Percentiles rank a stretch among this genome's conserved stretches.
Conservation (phyloP, 495 filamentous ascomycete species). For the Stereocaulon alpinum region DNA sequence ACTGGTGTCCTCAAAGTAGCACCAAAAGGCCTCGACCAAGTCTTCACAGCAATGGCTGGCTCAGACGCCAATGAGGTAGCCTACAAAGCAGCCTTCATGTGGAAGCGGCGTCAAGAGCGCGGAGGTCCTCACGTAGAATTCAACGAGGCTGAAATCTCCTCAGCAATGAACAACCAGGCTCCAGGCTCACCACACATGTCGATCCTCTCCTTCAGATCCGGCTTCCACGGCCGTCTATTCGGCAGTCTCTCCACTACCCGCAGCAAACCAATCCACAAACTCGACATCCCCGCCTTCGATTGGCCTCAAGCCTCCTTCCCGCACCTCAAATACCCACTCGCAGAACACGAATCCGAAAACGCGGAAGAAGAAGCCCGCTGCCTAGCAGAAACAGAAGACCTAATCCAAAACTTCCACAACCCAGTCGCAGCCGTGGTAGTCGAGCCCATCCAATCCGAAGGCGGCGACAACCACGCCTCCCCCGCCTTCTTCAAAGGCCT, state of each 20-base stretch:
- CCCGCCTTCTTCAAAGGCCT: slow-evolving; percentile 86
- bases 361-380: slow-evolving; percentile 71
- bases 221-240: slow-evolving; percentile 94
- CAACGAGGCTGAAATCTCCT: slow-evolving; percentile 65
- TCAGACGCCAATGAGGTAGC: slow-evolving; percentile 99
- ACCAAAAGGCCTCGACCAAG: slow-evolving; percentile 84
- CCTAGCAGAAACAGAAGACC: slow-evolving; percentile 76
- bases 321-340: slow-evolving; percentile 78
- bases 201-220: slow-evolving; percentile 87
- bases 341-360: slow-evolving; percentile 74
- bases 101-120: slow-evolving; percentile 77
- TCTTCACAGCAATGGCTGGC: slow-evolving; percentile 93
- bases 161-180: slow-evolving; percentile 73
- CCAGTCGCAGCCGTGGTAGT: slow-evolving; percentile 86
- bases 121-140: slow-evolving; percentile 77
- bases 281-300: slow-evolving; percentile 96
- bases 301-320: slow-evolving; percentile 98
- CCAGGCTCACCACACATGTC: slow-evolving; percentile 78
- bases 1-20: slow-evolving; percentile 83
- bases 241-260: slow-evolving; percentile 86
- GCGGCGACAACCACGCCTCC: slow-evolving; percentile 96
- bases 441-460: slow-evolving; percentile 96
- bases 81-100: slow-evolving; percentile 99
- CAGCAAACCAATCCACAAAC: slow-evolving; percentile 95
- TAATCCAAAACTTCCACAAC: slow-evolving; percentile 72